phyloP scores from a whole-genome alignment of 148 eudicot species.

The Spergularia marina region DNA sequence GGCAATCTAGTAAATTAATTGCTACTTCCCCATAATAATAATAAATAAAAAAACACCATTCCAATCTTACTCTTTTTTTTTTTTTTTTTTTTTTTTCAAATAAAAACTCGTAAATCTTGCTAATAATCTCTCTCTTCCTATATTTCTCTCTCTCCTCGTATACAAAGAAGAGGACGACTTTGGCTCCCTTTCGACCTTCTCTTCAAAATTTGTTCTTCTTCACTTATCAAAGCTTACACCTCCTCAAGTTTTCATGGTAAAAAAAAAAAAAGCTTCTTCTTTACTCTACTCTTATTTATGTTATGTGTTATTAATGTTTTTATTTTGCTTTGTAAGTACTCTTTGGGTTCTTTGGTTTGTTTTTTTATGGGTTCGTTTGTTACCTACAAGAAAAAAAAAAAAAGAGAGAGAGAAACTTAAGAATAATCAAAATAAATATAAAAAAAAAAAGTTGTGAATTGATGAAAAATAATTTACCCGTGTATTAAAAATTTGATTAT shows the following conservation, averaged over 20 bases:
- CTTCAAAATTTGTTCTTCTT: slow-evolving; percentile 6
- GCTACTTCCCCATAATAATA: not conserved
- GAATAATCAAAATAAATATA: slow-evolving; percentile 5
- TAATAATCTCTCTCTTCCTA: slow-evolving; percentile 3
- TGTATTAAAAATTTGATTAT: slow-evolving; percentile 22
- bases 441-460: too few relatives aligned
- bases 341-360: slow-evolving; percentile 1
- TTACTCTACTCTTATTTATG: not conserved
- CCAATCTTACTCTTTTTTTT: slow-evolving; percentile 14
- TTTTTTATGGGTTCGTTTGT: slow-evolving; percentile 8
- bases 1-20: slow-evolving; percentile 13
- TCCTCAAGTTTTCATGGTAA: slow-evolving; percentile 7
- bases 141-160: slow-evolving; percentile 2
- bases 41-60: not conserved
- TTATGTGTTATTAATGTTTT: not conserved
- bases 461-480: slow-evolving; percentile 7
- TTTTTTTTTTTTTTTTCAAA: slow-evolving; percentile 9
- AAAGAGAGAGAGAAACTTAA: not conserved
- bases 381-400: slow-evolving; percentile 19
- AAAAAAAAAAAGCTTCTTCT: not conserved
- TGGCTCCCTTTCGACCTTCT: slow-evolving; percentile 22
- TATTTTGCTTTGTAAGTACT: slow-evolving; percentile 12
- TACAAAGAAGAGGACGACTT: slow-evolving; percentile 31
- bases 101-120: not conserved
- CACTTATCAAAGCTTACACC: slow-evolving; percentile 15